Conservation (phyloP, 306 rosid species). For the Pyrus betulifolia region DNA sequence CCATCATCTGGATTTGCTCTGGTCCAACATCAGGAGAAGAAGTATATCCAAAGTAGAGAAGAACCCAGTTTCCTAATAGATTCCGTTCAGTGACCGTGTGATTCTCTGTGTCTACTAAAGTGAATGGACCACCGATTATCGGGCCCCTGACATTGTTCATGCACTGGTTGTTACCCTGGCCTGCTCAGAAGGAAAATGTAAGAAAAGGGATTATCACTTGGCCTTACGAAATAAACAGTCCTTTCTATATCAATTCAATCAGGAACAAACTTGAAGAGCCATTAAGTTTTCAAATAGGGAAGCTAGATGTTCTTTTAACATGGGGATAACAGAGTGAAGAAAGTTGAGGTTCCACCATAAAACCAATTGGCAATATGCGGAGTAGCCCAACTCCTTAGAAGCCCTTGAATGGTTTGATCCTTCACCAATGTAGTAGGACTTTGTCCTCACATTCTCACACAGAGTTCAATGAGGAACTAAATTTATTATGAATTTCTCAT, state of each 20-base stretch:
- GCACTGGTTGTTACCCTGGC: constrained; percentile 31
- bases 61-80: constrained; percentile 77
- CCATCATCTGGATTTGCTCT: constrained; percentile 59
- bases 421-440: no score
- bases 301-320: background rate
- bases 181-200: constrained; percentile 35
- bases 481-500: background rate
- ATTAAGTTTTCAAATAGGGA: background rate
- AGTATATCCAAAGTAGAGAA: constrained; percentile 83
- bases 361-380: no score
- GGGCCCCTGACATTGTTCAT: constrained; percentile 42
- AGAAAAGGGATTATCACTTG: background rate
- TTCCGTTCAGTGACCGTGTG: constrained; percentile 44
- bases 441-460: no score
- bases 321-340: background rate
- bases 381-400: no score
- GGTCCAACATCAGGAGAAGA: constrained; percentile 95
- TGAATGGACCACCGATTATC: constrained; percentile 83
- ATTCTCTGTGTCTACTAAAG: constrained; percentile 57
- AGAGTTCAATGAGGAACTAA: background rate
- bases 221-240: background rate
- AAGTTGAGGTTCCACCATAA: no score
- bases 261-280: background rate
- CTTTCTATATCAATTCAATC: background rate
- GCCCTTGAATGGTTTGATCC: no score